Evolutionary conservation across 179 eudicot genomes (phyloP), one percentile per base, ranked within the genome.

Genomic region (Kewa caespitosa): DNA sequence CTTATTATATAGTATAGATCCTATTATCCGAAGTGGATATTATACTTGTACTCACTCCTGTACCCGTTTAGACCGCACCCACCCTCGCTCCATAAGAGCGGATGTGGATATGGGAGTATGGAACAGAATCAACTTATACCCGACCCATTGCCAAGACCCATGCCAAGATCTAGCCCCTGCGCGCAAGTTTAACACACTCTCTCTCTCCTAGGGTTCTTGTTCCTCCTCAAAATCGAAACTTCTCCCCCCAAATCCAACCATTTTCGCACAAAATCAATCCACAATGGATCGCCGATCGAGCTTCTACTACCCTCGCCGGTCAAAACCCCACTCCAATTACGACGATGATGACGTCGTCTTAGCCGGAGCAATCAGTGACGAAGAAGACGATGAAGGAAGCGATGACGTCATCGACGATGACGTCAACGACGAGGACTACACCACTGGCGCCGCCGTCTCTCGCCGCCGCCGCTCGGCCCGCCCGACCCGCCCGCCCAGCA

Each of bases 401-500:
- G 84, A 67, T 1, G 70, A 76, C 42, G 85, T 74, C 17, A 17
- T 18, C 23, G 52, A 62, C 9, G 76, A 82, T 42, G 90, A 85
- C 17, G 84, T 79, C 17, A 86, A 78, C 10, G 86, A 85, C 38
- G 85, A 83, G 52, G 85, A 84, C 60, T 84, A 80, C 64, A 87
- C n/a, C n/a, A 62, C 33, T 83, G 76, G 15, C 81, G 75, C 20
- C 72, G 60, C 20, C 77, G 69, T 22, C 78, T 70, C 18, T 22
- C 86, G 85, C 73, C 89, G 81, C 67, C 91, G 57, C 25, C 8
- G n/a, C 6, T 50, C 57, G 25, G n/a, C 15, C 65, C 60, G 14
- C 72, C 73, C 17, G 25, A 78, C 80, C 25, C 87, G 86, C 75
- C 89, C 81, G 63, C 89, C 76, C 17, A 88, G 89, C 76, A 93